Conservation (phyloP, 2,329 filamentous ascomycete species). For the Talaromyces verruculosus region DNA sequence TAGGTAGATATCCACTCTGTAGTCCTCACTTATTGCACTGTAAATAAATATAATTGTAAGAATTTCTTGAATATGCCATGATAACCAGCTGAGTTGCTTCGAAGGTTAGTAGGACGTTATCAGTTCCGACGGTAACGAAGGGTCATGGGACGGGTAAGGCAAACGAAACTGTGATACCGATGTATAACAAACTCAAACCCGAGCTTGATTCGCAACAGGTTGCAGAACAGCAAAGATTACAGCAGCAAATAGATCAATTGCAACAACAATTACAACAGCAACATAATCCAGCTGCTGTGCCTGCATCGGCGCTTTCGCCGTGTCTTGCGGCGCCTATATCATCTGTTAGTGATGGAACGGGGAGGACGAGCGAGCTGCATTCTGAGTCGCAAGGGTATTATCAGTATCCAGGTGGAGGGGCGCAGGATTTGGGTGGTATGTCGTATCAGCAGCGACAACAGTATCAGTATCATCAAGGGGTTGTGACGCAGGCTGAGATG, state of each 20-base stretch:
- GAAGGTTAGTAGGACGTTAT: too few relatives aligned
- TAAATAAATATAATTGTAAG: not conserved
- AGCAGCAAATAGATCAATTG: not conserved
- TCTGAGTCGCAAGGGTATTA: conserved; percentile 16
- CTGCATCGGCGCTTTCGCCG: not conserved
- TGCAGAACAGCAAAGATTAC: not conserved
- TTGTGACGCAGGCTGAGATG: conserved; percentile 14
- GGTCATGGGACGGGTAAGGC: too few relatives aligned
- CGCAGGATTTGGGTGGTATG: conserved; percentile 11
- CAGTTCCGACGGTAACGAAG: too few relatives aligned
- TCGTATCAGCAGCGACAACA: conserved; percentile 5
- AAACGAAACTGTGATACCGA: not conserved
- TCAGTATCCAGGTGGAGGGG: not conserved
- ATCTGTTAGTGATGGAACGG: not conserved
- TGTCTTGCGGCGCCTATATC: not conserved
- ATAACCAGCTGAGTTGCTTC: not conserved
- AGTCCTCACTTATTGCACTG: not conserved
- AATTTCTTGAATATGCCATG: not conserved
- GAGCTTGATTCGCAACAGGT: conserved; percentile 16
- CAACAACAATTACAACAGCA: conserved; percentile 10
- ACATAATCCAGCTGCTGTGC: conserved; percentile 9
- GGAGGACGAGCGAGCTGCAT: conserved; percentile 2
- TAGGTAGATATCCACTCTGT: not conserved
- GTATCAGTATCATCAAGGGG: conserved; percentile 11
- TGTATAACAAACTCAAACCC: conserved; percentile 10